phyloP scores from a whole-genome alignment of 192 early-diverging fungal species.

The Phycomyces blakesleeanus region DNA sequence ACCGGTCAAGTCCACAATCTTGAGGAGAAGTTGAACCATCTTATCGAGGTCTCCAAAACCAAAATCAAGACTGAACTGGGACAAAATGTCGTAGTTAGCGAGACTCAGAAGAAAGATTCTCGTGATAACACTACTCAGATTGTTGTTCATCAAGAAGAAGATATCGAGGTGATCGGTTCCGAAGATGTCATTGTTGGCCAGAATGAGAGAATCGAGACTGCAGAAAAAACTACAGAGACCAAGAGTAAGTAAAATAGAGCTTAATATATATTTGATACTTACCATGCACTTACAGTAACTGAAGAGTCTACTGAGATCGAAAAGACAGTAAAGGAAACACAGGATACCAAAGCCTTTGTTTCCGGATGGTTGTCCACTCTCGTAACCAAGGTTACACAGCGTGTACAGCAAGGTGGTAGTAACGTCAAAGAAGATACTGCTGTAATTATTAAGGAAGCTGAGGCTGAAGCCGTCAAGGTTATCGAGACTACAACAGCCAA shows the following conservation, averaged over 20 bases:
- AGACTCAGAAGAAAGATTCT: neutral
- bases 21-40: neutral
- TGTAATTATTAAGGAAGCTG: neutral
- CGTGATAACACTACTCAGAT: neutral
- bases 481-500: constrained; percentile 7
- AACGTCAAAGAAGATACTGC: neutral
- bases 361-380: constrained; percentile 10
- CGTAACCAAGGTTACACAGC: neutral
- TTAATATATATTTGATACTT: too few species aligned
- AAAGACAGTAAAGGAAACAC: neutral
- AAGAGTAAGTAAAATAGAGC: too few species aligned
- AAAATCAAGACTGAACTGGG: constrained; percentile 13
- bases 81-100: constrained; percentile 1
- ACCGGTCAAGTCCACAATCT: neutral
- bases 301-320: neutral
- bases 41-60: neutral
- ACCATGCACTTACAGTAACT: neutral
- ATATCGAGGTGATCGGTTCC: neutral
- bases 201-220: neutral
- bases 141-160: constrained; percentile 1
- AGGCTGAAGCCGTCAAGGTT: neutral
- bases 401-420: constrained; percentile 4
- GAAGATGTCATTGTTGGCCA: constrained; percentile 3
- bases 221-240: neutral
- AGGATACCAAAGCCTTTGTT: constrained; percentile 13